Evolutionary conservation across 768 basidiomycete genomes (phyloP).

Genomic region (Pluteus cervinus): DNA sequence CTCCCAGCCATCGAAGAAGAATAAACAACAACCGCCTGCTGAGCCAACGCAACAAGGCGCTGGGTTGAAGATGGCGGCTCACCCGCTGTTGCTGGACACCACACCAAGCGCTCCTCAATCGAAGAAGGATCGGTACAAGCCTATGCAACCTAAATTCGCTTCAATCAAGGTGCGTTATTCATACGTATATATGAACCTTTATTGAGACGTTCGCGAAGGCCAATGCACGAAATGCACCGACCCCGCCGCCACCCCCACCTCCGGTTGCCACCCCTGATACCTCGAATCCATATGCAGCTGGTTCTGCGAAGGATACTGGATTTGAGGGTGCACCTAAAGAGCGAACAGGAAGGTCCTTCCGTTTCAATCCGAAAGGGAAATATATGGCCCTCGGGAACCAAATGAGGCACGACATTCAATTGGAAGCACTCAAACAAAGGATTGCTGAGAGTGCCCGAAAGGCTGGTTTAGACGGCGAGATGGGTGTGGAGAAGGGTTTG

Average conservation of each 20-base stretch:
- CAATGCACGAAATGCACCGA: slow-evolving; percentile 71
- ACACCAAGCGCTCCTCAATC: slow-evolving; percentile 55
- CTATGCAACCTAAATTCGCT: slow-evolving; percentile 99
- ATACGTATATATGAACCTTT: neutral
- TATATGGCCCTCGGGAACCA: slow-evolving; percentile 73
- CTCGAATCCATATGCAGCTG: slow-evolving; percentile 75
- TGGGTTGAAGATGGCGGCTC: slow-evolving; percentile 86
- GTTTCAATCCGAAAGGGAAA: slow-evolving; percentile 92
- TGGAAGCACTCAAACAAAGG: slow-evolving; percentile 88
- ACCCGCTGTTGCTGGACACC: slow-evolving; percentile 75
- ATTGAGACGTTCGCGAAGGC: slow-evolving; percentile 32
- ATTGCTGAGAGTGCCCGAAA: slow-evolving; percentile 92
- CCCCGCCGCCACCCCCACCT: slow-evolving; percentile 44
- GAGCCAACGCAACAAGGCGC: slow-evolving; percentile 74
- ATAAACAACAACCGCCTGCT: slow-evolving; percentile 36
- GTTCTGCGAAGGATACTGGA: slow-evolving; percentile 50
- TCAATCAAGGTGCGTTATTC: slow-evolving; percentile 68
- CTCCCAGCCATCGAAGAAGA: too few relatives aligned
- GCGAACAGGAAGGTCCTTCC: slow-evolving; percentile 61
- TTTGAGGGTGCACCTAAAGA: slow-evolving; percentile 75
- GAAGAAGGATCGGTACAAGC: slow-evolving; percentile 91
- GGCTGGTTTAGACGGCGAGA: slow-evolving; percentile 91
- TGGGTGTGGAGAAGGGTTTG: slow-evolving; percentile 85
- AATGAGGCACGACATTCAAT: slow-evolving; percentile 65
- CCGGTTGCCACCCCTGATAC: slow-evolving; percentile 35